Base-by-base conservation (phyloP, 352 stramenopile species). In the Blastocystis sp. region DNA sequence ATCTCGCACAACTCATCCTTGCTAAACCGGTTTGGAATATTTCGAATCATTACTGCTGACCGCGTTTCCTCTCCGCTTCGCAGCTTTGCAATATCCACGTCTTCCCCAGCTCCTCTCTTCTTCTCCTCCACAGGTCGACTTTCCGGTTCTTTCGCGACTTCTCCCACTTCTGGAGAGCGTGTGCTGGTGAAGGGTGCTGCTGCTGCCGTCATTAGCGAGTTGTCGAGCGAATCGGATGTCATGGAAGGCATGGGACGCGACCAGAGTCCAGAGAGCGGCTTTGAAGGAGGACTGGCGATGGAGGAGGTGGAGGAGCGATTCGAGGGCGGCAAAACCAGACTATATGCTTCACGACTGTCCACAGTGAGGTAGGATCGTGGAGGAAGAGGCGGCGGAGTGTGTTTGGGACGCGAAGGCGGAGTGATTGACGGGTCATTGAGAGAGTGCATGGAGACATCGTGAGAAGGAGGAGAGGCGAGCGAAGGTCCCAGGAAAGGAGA, bases 31-130 rank as follows among this genome's bases (percentile, higher is more conserved):
- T 89, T 89, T 43, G 78, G 78, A 8, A 89, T 89, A 45, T 89
- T 89, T 6, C 78, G 78, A 45, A 89, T 79, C 78, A 89, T 89
- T 9, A 89, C 78, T n/a, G 78, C 78, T 18, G 78, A 66, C 18
- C 78, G 78, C 47, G 78, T 89, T 39, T 89, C 78, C 43, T 79
- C 66, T 16, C 78, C 78, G 41, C 66, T 76, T 8, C 47, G 43
- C 55, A 89, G 55, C 50, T 89, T 89, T 30, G 68, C 66, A n/a
- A 89, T 63, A 24, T 89, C 66, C 55, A 89, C 73, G 39, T 85
- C 73, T 18, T 85, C 73, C 5, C 73, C 73, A 8, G 45, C 50
- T 30, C 73, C 54, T 13, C 53, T 66, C 73, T 85, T 85, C 50
- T 68, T 65, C 73, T 85, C 73, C 26, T n/a, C 39, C 6, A 30